Evolutionary conservation across 257 asterid species (phyloP).

Genomic region (Salvia splendens): DNA sequence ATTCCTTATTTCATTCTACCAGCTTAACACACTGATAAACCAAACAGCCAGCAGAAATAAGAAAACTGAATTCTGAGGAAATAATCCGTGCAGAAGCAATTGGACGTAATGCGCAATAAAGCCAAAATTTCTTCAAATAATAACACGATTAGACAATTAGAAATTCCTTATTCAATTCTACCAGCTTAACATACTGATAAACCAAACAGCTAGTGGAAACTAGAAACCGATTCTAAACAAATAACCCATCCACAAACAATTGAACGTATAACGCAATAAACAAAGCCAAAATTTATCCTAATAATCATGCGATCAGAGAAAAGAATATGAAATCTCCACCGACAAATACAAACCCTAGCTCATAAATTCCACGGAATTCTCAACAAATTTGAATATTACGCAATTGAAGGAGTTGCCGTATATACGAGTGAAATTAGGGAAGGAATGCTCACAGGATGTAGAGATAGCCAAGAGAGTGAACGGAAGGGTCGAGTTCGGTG

Average conservation of each 20-base stretch:
- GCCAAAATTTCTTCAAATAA: too few relatives aligned
- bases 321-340: not conserved
- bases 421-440: not conserved
- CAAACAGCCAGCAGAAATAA: too few relatives aligned
- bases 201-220: conserved; percentile 1
- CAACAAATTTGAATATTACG: not conserved
- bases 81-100: too few relatives aligned
- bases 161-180: not conserved
- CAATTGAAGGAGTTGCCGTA: not conserved
- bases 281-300: not conserved
- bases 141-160: too few relatives aligned
- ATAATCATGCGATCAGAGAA: not conserved
- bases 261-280: not conserved
- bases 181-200: conserved; percentile 15
- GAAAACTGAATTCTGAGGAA: too few relatives aligned
- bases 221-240: not conserved
- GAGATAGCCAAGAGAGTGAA: conserved; percentile 83
- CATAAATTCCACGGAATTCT: conserved; percentile 23
- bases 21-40: too few relatives aligned
- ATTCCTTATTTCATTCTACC: not conserved
- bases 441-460: conserved; percentile 54
- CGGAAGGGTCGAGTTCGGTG: conserved; percentile 65
- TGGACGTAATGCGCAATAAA: too few relatives aligned
- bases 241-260: conserved; percentile 7
- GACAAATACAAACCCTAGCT: conserved; percentile 30